A percentile compares a stretch with the other conserved stretches of the same genome.
These are phyloP conservation scores for Manihot esculenta DNA, from an alignment of 441 rosid genomes.

Conservation along the genomic window DNA sequence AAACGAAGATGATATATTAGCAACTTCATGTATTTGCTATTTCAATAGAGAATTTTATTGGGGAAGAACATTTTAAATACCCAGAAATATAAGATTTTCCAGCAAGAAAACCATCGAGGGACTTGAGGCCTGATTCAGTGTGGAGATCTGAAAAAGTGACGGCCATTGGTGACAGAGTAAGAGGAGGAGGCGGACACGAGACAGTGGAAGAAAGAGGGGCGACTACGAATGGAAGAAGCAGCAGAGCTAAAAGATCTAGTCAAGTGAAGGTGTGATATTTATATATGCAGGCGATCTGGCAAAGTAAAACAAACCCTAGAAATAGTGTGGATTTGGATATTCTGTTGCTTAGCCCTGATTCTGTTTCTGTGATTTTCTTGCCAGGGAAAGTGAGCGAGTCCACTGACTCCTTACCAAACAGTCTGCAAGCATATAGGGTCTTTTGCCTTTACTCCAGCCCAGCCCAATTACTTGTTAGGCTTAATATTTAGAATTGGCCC, in stretches of 20 bases:
- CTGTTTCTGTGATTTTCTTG: background rate
- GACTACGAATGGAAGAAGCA: background rate
- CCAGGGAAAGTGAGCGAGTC: background rate
- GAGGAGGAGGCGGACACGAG: background rate
- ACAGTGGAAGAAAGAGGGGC: background rate
- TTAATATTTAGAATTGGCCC: too few species aligned
- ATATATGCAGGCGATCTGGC: background rate
- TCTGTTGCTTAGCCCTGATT: background rate
- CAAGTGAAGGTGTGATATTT: background rate
- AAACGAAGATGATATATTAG: background rate
- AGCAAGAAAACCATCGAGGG: slow-evolving; percentile 71
- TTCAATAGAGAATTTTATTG: too few species aligned
- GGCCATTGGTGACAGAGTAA: slow-evolving; percentile 41
- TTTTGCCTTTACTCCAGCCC: background rate
- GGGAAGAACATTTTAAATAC: too few species aligned
- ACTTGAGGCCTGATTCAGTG: slow-evolving; percentile 72
- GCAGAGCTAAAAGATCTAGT: background rate
- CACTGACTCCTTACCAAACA: background rate
- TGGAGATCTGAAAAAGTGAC: slow-evolving; percentile 55
- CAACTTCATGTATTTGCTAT: background rate
- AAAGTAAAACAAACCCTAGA: slow-evolving; percentile 10
- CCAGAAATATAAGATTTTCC: slow-evolving; percentile 73
- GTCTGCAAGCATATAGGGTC: background rate
- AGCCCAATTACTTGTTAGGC: background rate
- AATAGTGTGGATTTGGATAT: background rate